phyloP scores from a whole-genome alignment of 2,329 filamentous ascomycete genomes.

The Aspergillus sp. region DNA sequence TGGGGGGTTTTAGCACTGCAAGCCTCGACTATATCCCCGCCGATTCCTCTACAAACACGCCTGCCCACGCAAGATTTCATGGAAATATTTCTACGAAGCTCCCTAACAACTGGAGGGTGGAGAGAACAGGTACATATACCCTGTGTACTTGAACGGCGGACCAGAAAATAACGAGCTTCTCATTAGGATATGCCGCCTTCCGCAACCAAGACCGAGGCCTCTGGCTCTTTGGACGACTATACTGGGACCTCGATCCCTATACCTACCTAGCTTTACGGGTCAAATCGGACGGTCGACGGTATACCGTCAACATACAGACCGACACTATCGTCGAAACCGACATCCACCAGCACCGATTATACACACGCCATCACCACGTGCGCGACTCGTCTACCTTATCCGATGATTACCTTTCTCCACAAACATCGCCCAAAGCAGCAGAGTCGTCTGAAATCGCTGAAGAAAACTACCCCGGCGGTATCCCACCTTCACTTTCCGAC shows the following conservation, averaged over 20 bases:
- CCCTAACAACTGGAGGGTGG: conserved; percentile 59
- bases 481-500: conserved; percentile 40
- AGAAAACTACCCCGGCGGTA: conserved; percentile 25
- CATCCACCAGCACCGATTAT: conserved; percentile 89
- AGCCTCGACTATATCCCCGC: conserved; percentile 66
- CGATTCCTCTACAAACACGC: conserved; percentile 42
- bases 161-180: neutral
- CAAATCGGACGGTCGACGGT: conserved; percentile 86
- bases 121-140: conserved; percentile 38
- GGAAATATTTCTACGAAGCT: conserved; percentile 85
- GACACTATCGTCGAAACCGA: conserved; percentile 94
- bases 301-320: conserved; percentile 94
- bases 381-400: conserved; percentile 9
- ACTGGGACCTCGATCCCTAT: conserved; percentile 91
- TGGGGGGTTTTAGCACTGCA: conserved; percentile 80
- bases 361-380: conserved; percentile 45
- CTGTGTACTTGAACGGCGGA: neutral
- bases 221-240: conserved; percentile 79
- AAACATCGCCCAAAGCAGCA: conserved; percentile 17
- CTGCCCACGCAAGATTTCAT: conserved; percentile 76
- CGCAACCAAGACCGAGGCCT: conserved; percentile 73
- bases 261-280: conserved; percentile 82
- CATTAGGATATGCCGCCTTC: conserved; percentile 84
- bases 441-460: conserved; percentile 25
- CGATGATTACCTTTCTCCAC: conserved; percentile 17